Conservation (phyloP, 306 rosid species). For the Malus orientalis region DNA sequence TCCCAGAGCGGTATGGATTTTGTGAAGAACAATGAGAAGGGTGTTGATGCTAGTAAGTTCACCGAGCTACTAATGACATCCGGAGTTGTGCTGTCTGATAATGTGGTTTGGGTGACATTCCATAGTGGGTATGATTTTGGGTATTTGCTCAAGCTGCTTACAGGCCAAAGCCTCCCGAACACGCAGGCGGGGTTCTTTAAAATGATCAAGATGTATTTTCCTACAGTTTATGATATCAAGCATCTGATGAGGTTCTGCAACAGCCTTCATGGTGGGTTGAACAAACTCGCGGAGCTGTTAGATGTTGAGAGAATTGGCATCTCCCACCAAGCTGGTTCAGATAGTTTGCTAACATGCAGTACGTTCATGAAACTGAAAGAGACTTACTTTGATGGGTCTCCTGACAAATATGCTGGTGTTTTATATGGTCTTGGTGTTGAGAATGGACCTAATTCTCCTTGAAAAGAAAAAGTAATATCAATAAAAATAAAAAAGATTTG, state of each 20-base stretch:
- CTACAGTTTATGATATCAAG: slow-evolving; percentile 32
- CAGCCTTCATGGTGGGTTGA: slow-evolving; percentile 35
- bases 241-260: slow-evolving; percentile 27
- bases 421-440: slow-evolving; percentile 26
- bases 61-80: slow-evolving; percentile 27
- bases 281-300: slow-evolving; percentile 25
- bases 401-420: slow-evolving; percentile 24
- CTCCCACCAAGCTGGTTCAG: slow-evolving; percentile 47
- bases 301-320: slow-evolving; percentile 34
- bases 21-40: slow-evolving; percentile 30
- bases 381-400: slow-evolving; percentile 5
- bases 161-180: slow-evolving; percentile 18
- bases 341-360: slow-evolving; percentile 39
- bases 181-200: slow-evolving; percentile 17
- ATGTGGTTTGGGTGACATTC: slow-evolving; percentile 29
- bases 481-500: background rate
- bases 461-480: slow-evolving; percentile 1
- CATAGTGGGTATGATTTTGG: slow-evolving; percentile 38
- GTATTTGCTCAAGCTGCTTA: slow-evolving; percentile 33
- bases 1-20: slow-evolving; percentile 31
- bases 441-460: background rate
- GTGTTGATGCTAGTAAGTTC: slow-evolving; percentile 20
- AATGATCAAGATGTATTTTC: slow-evolving; percentile 18
- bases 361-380: slow-evolving; percentile 27
- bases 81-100: slow-evolving; percentile 18